Base-by-base conservation (phyloP, 768 basidiomycete species). In the Boletellus emodensis region DNA sequence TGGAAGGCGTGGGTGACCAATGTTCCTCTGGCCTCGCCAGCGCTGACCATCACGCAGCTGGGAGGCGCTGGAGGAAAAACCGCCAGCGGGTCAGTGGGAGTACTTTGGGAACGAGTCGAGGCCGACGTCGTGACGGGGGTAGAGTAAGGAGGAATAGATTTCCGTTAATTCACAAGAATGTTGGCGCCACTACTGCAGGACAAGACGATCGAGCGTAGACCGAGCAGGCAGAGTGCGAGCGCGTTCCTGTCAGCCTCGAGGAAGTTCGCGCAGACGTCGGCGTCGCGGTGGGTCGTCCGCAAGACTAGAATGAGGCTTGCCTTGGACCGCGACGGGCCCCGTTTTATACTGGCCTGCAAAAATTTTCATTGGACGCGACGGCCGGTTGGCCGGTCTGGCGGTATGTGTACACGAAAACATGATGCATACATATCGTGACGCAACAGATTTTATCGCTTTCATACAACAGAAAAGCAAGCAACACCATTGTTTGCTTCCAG, bases 1-100 rank as follows among this genome's bases (percentile, higher is more conserved):
- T 98, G 92, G 93, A 95, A 94, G 73, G 81, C 89, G 94, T 97
- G 68, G 68, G 93, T 86, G 46, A 46, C 26, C 43, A 37, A 8
- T 54, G 5, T 41, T 28, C 12, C 11, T 43, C 36, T 52, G 34
- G 48, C 51, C 7, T 33, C 37, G 33, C 30, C 13, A 30, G 38
- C 37, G 51, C 46, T 54, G 39, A 56, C 28, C 30, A 4, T 54
- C 4, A 18, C 51, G 40, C 58, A 93, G 94, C 35, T 96, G 92
- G 93, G 94, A 95, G 66, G 77, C 89, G 14, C 71, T 96, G 54
- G 86, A 86, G 63, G 87, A 91, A 66, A 85, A 82, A 51, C 82
- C 91, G 20, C 82, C 82, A 53, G 75, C 79, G 11, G 88, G 87
- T 18, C 94, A 96, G 68, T 97, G 94, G 93, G 82, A 87, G 60